These are phyloP conservation scores for Cladosporium halotolerans DNA, from an alignment of 2,329 filamentous ascomycete species.

Conservation along the genomic window DNA sequence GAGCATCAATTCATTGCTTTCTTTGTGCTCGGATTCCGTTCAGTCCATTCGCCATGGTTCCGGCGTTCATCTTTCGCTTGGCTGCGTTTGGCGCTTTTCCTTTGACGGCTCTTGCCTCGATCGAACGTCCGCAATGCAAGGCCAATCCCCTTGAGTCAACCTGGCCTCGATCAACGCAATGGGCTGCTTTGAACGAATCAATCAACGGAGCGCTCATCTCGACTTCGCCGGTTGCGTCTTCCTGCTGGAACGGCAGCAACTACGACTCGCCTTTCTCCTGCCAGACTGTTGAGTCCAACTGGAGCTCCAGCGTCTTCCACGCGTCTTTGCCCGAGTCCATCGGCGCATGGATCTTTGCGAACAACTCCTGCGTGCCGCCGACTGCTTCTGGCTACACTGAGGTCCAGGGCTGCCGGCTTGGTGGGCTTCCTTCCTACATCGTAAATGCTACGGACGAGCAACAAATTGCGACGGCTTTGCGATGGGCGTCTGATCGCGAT, in stretches of 20 bases:
- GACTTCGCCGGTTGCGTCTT: conserved; percentile 26
- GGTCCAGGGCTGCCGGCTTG: conserved; percentile 24
- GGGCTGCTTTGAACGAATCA: conserved; percentile 13
- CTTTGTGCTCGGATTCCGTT: no score
- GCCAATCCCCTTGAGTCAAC: conserved; percentile 12
- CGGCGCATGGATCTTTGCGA: conserved; percentile 27
- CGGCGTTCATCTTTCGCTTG: no score
- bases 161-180: conserved; percentile 12
- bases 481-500: conserved; percentile 18
- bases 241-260: conserved; percentile 28
- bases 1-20: no score
- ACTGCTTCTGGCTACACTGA: conserved; percentile 21
- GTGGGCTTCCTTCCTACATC: conserved; percentile 30
- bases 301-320: conserved; percentile 28
- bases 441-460: conserved; percentile 28
- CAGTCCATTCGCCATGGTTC: no score
- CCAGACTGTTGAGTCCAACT: conserved; percentile 22
- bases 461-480: conserved; percentile 27
- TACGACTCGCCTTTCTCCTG: conserved; percentile 25
- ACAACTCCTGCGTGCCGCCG: conserved; percentile 31
- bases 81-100: no score
- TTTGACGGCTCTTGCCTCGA: no score
- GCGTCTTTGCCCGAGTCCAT: conserved; percentile 29
- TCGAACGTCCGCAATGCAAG: conserved; percentile 10
- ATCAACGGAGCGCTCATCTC: conserved; percentile 20